Conservation (phyloP, 1,284 basidiomycete genomes). For the Uromyces viciae-fabae region DNA sequence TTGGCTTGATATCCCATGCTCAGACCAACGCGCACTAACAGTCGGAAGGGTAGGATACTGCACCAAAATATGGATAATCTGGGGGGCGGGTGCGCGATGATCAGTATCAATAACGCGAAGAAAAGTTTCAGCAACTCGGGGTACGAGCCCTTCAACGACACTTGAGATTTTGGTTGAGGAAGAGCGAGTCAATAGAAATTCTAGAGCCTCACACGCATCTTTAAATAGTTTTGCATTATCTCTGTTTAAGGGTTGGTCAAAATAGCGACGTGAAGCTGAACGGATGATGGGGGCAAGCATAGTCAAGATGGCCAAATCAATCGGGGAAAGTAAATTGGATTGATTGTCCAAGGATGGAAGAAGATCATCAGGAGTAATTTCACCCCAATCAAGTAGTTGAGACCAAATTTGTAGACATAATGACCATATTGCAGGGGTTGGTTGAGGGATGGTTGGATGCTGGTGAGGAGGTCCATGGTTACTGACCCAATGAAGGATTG, state of each 20-base stretch:
- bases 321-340: constrained; percentile 7
- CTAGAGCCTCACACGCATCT: constrained; percentile 32
- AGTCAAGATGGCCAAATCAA: constrained; percentile 23
- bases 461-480: neutral
- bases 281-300: constrained; percentile 35
- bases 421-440: constrained; percentile 9
- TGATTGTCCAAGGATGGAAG: neutral
- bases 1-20: neutral
- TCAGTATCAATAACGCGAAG: neutral
- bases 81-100: constrained; percentile 25
- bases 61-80: constrained; percentile 2
- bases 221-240: constrained; percentile 40
- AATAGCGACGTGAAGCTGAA: constrained; percentile 17
- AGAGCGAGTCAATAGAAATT: neutral
- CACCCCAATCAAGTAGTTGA: constrained; percentile 36
- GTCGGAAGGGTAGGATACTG: neutral
- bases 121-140: constrained; percentile 6
- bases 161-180: neutral
- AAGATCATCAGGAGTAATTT: constrained; percentile 11
- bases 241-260: neutral
- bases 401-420: constrained; percentile 27
- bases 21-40: constrained; percentile 15
- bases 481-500: constrained; percentile 4
- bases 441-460: neutral
- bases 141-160: constrained; percentile 18